These are phyloP conservation scores for Haplographium delicatum DNA, from an alignment of 495 filamentous ascomycete species.

Conservation along the genomic window DNA sequence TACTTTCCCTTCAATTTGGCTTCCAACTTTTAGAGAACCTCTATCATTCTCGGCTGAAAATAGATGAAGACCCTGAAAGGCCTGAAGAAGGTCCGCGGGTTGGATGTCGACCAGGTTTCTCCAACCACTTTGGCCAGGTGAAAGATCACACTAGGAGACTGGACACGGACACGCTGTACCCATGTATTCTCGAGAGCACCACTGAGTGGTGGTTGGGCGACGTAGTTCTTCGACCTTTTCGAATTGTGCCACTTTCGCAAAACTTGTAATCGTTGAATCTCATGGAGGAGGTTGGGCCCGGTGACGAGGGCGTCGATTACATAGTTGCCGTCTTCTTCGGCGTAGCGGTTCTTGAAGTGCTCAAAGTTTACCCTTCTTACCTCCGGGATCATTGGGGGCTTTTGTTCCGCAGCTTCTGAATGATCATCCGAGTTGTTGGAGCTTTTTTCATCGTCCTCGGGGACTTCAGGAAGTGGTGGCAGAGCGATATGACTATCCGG, in stretches of 20 bases:
- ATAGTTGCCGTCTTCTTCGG: slow-evolving; percentile 3
- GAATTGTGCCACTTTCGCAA: slow-evolving; percentile 10
- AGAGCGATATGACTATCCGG: too few relatives aligned
- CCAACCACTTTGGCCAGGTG: slow-evolving; percentile 5
- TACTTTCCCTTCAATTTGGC: slow-evolving; percentile 28
- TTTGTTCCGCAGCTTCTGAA: too few relatives aligned
- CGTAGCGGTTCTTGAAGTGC: slow-evolving; percentile 33
- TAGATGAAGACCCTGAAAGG: slow-evolving; percentile 37
- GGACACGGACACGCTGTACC: slow-evolving; percentile 31
- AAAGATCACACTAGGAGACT: slow-evolving; percentile 31
- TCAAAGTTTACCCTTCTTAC: slow-evolving; percentile 22
- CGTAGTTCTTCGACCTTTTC: neutral
- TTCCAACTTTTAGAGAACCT: slow-evolving; percentile 31
- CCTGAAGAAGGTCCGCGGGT: slow-evolving; percentile 31
- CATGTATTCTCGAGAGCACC: neutral
- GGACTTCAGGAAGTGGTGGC: too few relatives aligned
- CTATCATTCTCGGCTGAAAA: slow-evolving; percentile 33
- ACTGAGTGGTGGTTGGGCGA: neutral
- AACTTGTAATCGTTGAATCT: neutral
- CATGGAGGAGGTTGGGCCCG: neutral
- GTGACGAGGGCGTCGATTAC: slow-evolving; percentile 21
- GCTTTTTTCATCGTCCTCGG: too few relatives aligned
- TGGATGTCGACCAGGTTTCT: slow-evolving; percentile 24
- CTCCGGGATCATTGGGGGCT: slow-evolving; percentile 1
- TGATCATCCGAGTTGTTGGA: too few relatives aligned